A percentile compares a stretch with the other conserved stretches of the same genome.
phyloP scores from a whole-genome alignment of 2,329 filamentous ascomycete genomes.

The Colletotrichum sp. region DNA sequence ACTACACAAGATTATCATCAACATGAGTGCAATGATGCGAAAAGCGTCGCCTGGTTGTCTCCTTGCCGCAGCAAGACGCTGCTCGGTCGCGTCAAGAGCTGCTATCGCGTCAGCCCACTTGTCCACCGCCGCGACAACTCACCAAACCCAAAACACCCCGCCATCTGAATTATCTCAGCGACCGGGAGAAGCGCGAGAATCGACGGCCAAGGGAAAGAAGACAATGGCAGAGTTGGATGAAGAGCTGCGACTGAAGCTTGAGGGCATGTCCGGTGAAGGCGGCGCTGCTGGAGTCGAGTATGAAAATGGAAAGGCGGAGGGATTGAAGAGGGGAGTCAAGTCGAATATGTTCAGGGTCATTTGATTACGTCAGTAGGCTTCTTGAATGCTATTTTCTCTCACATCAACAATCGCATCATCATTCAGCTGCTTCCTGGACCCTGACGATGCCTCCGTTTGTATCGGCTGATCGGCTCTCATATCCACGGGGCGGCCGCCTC shows the following conservation, averaged over 20 bases:
- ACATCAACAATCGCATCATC: background rate
- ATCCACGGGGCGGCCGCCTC: background rate
- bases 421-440: background rate
- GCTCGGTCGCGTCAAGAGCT: background rate
- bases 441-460: background rate
- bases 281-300: slow-evolving; percentile 76
- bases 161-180: background rate
- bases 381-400: background rate
- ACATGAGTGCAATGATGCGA: background rate
- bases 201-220: slow-evolving; percentile 39
- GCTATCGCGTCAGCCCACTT: background rate
- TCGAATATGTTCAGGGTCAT: slow-evolving; percentile 82
- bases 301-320: slow-evolving; percentile 73
- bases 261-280: slow-evolving; percentile 71
- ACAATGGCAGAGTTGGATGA: slow-evolving; percentile 68
- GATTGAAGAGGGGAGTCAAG: slow-evolving; percentile 76
- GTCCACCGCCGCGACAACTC: background rate
- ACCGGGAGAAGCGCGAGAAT: background rate
- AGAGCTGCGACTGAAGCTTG: slow-evolving; percentile 69
- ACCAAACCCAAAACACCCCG: background rate
- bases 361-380: slow-evolving; percentile 26
- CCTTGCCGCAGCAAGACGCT: background rate
- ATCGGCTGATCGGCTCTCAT: background rate
- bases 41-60: background rate
- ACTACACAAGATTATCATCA: background rate